A percentile compares a stretch with the other conserved stretches of the same genome.
Evolutionary conservation across 2,329 filamentous ascomycete genomes (phyloP).

Genomic region (Sporothrix humicola): DNA sequence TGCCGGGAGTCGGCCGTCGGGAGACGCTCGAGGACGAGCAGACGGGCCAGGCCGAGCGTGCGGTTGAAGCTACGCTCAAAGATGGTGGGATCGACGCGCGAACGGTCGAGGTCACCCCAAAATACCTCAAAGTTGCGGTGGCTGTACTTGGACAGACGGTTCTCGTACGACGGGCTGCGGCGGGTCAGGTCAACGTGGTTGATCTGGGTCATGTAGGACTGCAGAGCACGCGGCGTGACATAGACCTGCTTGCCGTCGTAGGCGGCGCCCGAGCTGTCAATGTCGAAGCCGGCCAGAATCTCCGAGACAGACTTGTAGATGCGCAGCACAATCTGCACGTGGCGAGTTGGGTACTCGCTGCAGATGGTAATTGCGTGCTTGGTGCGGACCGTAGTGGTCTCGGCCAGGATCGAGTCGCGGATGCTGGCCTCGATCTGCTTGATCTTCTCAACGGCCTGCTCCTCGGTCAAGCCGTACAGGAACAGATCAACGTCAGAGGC

Average conservation of each 20-base stretch:
- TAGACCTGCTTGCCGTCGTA: conserved; percentile 84
- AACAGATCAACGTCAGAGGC: conserved; percentile 89
- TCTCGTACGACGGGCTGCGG: conserved; percentile 86
- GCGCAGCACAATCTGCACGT: conserved; percentile 81
- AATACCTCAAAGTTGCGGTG: conserved; percentile 84
- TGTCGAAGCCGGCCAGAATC: conserved; percentile 86
- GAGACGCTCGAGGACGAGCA: conserved; percentile 79
- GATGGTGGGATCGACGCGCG: conserved; percentile 82
- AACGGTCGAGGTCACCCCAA: conserved; percentile 75
- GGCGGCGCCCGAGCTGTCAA: conserved; percentile 81
- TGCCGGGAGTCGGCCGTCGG: conserved; percentile 73
- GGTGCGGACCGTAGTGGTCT: conserved; percentile 82
- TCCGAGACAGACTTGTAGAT: conserved; percentile 84
- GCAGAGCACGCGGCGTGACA: conserved; percentile 75
- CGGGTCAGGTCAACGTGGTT: conserved; percentile 81
- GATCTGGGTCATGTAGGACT: conserved; percentile 79
- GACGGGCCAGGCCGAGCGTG: conserved; percentile 76
- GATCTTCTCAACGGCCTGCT: conserved; percentile 82
- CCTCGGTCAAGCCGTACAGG: conserved; percentile 77
- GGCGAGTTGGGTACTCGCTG: conserved; percentile 80
- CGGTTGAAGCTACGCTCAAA: conserved; percentile 80
- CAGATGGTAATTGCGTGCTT: conserved; percentile 85
- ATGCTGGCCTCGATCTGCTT: conserved; percentile 78
- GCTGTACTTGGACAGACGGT: conserved; percentile 82
- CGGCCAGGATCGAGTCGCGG: conserved; percentile 77